A percentile compares a stretch with the other conserved stretches of the same genome.
Conservation (phyloP, 257 asterid species). For the Nicotiana obtusifolia region DNA sequence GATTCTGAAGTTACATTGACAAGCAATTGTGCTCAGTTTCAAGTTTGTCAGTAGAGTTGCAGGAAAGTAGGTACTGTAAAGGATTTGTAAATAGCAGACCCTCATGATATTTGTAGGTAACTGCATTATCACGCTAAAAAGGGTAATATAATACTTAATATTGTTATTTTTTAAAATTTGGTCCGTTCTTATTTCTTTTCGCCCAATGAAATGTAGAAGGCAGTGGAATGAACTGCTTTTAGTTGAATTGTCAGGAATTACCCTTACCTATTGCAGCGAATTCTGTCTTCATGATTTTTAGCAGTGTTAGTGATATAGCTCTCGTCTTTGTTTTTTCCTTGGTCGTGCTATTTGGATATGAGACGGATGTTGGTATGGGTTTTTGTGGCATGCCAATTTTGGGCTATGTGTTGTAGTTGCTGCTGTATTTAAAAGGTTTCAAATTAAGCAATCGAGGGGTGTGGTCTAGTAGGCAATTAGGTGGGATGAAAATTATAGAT, state of each 20-base stretch:
- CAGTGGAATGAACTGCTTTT: background rate
- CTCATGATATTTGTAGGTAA: background rate
- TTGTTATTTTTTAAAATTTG: background rate
- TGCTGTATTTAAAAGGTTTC: no score
- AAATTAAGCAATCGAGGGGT: no score
- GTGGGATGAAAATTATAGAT: no score
- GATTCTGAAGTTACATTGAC: constrained; percentile 10
- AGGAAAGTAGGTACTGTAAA: background rate
- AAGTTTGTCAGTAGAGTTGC: background rate
- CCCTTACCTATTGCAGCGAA: no score
- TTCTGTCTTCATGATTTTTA: no score
- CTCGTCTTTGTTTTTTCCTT: background rate
- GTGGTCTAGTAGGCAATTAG: no score
- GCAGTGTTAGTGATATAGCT: background rate
- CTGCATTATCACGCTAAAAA: background rate
- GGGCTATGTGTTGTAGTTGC: no score
- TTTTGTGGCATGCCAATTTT: no score
- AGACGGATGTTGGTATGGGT: background rate
- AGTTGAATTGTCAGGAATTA: background rate
- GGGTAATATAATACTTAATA: background rate
- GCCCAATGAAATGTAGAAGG: background rate
- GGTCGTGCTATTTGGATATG: background rate
- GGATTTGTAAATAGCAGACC: constrained; percentile 11
- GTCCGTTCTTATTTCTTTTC: background rate
- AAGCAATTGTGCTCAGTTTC: constrained; percentile 10